Evolutionary conservation across 23 red algal species (phyloP).

Genomic region (Gracilaria vermiculophylla): DNA sequence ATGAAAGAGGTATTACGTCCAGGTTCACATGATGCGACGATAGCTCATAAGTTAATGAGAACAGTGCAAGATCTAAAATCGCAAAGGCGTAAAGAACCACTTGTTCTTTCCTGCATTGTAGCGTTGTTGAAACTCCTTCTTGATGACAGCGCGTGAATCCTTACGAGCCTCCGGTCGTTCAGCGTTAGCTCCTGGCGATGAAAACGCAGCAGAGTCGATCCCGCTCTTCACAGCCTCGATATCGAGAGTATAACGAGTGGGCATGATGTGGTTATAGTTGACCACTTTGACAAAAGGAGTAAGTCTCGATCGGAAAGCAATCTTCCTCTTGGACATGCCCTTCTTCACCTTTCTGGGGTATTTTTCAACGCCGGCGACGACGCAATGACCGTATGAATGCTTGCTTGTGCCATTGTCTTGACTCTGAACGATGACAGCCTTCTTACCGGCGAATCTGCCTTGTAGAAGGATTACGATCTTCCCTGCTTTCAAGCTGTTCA

Average conservation of each 20-base stretch:
- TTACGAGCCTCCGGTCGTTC: conserved; percentile 59
- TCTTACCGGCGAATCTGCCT: conserved; percentile 91
- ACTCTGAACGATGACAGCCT: conserved; percentile 90
- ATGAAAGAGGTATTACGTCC: not conserved
- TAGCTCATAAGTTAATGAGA: not conserved
- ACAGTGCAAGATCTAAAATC: conserved; percentile 58
- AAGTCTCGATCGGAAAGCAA: conserved; percentile 70
- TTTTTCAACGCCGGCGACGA: conserved; percentile 86
- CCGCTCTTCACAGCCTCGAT: conserved; percentile 67
- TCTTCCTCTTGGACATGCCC: conserved; percentile 83
- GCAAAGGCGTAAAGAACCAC: conserved; percentile 96
- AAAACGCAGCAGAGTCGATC: conserved; percentile 68
- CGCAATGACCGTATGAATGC: conserved; percentile 83
- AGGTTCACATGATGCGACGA: not conserved
- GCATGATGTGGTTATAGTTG: conserved; percentile 99
- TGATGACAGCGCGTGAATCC: conserved; percentile 55
- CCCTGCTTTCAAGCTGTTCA: conserved; percentile 81
- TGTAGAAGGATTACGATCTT: conserved; percentile 92
- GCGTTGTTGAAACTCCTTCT: conserved; percentile 78
- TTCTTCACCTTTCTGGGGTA: conserved; percentile 90
- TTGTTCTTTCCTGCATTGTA: conserved; percentile 89
- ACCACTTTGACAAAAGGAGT: conserved; percentile 87
- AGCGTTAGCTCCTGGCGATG: conserved; percentile 52
- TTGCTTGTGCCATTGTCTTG: conserved; percentile 85
- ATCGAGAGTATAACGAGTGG: conserved; percentile 93